phyloP scores from a whole-genome alignment of 352 stramenopile genomes.

The Phytophthora constricta region DNA sequence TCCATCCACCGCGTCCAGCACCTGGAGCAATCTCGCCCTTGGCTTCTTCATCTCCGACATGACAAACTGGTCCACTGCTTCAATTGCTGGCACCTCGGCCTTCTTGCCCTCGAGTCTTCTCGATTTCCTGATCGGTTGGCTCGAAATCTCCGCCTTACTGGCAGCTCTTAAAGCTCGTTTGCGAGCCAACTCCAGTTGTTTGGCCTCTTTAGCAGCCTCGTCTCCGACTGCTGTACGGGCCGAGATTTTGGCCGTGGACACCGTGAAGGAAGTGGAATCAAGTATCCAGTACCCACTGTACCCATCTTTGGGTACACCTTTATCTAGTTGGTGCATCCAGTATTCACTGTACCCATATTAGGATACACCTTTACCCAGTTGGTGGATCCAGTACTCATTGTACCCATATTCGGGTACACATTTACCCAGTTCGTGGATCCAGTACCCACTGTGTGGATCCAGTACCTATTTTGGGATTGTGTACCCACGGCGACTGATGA shows the following conservation, averaged over 20 bases:
- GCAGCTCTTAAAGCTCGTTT: constrained; percentile 9
- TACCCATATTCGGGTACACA: no score
- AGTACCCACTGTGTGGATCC: no score
- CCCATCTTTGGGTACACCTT: no score
- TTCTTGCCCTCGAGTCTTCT: constrained; percentile 46
- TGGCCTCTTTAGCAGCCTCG: constrained; percentile 11
- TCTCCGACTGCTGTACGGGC: constrained; percentile 43
- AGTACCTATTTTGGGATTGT: no score
- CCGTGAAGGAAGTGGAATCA: no score
- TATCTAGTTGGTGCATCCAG: no score
- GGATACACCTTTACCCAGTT: no score
- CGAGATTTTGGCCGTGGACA: constrained; percentile 65
- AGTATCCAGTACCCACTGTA: no score
- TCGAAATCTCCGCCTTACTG: neutral
- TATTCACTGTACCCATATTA: no score
- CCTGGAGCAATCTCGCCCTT: neutral
- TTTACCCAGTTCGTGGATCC: no score
- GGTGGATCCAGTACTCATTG: no score
- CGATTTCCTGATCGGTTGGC: constrained; percentile 51
- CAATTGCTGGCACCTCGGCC: constrained; percentile 27
- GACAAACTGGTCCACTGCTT: neutral
- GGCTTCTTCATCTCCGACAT: neutral
- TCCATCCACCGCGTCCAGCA: constrained; percentile 16
- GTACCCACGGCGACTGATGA: no score
- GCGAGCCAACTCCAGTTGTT: constrained; percentile 8